These are phyloP conservation scores for Talaromyces borbonicus DNA, from an alignment of 495 filamentous ascomycete species.

Conservation along the genomic window DNA sequence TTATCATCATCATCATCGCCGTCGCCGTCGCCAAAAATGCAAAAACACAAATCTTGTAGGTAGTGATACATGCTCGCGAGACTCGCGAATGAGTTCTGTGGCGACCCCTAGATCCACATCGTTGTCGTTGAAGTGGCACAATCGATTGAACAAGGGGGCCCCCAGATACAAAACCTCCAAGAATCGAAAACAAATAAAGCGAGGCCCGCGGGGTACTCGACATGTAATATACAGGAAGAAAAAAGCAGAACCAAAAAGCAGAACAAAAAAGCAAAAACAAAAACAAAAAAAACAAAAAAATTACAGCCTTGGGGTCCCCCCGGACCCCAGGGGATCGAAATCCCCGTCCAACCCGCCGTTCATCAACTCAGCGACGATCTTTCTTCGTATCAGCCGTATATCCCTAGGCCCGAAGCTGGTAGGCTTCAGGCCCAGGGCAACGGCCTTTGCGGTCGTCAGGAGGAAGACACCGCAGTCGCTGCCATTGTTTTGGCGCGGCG, in stretches of 20 bases:
- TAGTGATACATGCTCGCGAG: too few species aligned
- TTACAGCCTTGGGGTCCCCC: background rate
- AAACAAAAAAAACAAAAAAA: constrained; percentile 5
- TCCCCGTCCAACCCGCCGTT: constrained; percentile 52
- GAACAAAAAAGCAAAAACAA: background rate
- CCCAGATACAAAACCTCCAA: too few species aligned
- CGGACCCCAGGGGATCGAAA: constrained; percentile 22
- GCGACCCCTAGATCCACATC: too few species aligned
- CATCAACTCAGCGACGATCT: constrained; percentile 61
- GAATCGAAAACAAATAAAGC: too few species aligned
- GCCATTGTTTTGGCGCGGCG: constrained; percentile 55
- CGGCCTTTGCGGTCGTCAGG: constrained; percentile 61
- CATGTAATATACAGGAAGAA: background rate
- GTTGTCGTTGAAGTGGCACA: too few species aligned
- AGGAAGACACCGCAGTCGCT: constrained; percentile 78
- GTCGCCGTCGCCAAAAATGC: too few species aligned
- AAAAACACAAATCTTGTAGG: too few species aligned
- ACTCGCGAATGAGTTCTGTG: too few species aligned
- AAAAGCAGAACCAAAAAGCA: background rate
- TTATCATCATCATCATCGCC: too few species aligned
- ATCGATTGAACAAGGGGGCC: too few species aligned
- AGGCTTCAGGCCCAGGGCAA: constrained; percentile 55
- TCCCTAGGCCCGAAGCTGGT: constrained; percentile 45
- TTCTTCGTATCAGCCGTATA: constrained; percentile 46
- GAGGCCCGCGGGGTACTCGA: background rate